Percentiles rank a stretch among this genome's conserved stretches.
These are phyloP conservation scores for Ramaria sp. DNA, from an alignment of 768 basidiomycete species.

Conservation along the genomic window DNA sequence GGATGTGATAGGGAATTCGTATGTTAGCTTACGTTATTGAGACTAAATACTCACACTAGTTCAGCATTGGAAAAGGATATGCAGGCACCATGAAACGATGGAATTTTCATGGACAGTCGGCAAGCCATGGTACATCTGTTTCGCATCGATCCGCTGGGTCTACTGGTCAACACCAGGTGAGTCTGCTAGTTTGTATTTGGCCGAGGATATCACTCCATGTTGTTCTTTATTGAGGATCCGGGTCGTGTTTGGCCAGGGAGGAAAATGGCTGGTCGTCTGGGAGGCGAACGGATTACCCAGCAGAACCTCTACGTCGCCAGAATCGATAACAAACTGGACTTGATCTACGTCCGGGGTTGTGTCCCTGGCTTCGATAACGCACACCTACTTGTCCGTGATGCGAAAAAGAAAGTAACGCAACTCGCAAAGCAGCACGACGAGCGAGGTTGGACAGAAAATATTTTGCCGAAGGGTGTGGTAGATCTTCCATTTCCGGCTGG, in stretches of 20 bases:
- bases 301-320: slow-evolving; percentile 88
- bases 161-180: slow-evolving; percentile 89
- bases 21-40: slow-evolving; percentile 22
- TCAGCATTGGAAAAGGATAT: slow-evolving; percentile 93
- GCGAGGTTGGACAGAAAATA: slow-evolving; percentile 63
- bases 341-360: slow-evolving; percentile 85
- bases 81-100: slow-evolving; percentile 96
- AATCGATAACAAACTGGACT: slow-evolving; percentile 75
- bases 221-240: slow-evolving; percentile 55
- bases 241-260: slow-evolving; percentile 95
- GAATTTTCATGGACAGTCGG: slow-evolving; percentile 83
- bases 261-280: slow-evolving; percentile 96
- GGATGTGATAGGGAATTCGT: slow-evolving; percentile 88
- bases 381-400: slow-evolving; percentile 76
- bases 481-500: slow-evolving; percentile 91
- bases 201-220: not conserved
- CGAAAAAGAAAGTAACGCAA: slow-evolving; percentile 75
- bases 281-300: slow-evolving; percentile 66
- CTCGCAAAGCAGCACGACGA: slow-evolving; percentile 52
- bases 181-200: slow-evolving; percentile 13
- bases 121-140: slow-evolving; percentile 92
- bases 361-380: slow-evolving; percentile 87
- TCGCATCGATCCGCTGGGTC: slow-evolving; percentile 91
- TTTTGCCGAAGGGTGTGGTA: slow-evolving; percentile 72
- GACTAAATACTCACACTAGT: slow-evolving; percentile 7